A percentile compares a stretch with the other conserved stretches of the same genome.
phyloP scores from a whole-genome alignment of 176 grass and related monocot genomes.

The Lolium perenne region DNA sequence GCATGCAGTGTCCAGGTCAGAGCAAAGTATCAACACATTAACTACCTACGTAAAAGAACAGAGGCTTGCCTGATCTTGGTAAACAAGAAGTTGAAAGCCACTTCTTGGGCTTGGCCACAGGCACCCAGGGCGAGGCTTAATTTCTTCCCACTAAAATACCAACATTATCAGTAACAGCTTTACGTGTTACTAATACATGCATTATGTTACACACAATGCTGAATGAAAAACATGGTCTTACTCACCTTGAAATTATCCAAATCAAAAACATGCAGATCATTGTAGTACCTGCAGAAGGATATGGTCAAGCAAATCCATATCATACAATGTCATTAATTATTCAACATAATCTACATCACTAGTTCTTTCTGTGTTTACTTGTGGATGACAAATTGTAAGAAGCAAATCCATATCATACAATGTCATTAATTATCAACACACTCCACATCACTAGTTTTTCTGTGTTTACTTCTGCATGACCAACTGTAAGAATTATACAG shows the following conservation, averaged over 20 bases:
- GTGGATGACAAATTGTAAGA: conserved; percentile 26
- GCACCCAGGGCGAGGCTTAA: conserved; percentile 83
- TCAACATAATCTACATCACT: conserved; percentile 5
- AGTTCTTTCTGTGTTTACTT: conserved; percentile 29
- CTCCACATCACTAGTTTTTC: not conserved
- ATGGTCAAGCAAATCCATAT: conserved; percentile 34
- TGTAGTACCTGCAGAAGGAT: conserved; percentile 76
- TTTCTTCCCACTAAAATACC: conserved; percentile 92
- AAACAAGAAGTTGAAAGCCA: conserved; percentile 95
- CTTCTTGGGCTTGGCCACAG: conserved; percentile 97
- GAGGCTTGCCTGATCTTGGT: conserved; percentile 90
- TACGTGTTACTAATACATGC: conserved; percentile 20
- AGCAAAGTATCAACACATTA: conserved; percentile 30
- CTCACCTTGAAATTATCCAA: conserved; percentile 95
- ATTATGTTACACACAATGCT: not conserved
- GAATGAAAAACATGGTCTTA: conserved; percentile 2
- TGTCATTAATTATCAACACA: conserved; percentile 7
- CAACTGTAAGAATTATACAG: conserved; percentile 8
- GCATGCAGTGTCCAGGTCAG: not conserved
- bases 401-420: conserved; percentile 29
- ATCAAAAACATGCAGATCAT: conserved; percentile 95
- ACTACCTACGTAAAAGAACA: conserved; percentile 32
- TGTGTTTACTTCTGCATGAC: conserved; percentile 29
- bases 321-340: conserved; percentile 9
- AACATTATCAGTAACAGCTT: conserved; percentile 35